Percentiles rank a stretch among this genome's conserved stretches.
These are phyloP conservation scores for Pythium folliculosum DNA, from an alignment of 352 stramenopile genomes.

Conservation along the genomic window DNA sequence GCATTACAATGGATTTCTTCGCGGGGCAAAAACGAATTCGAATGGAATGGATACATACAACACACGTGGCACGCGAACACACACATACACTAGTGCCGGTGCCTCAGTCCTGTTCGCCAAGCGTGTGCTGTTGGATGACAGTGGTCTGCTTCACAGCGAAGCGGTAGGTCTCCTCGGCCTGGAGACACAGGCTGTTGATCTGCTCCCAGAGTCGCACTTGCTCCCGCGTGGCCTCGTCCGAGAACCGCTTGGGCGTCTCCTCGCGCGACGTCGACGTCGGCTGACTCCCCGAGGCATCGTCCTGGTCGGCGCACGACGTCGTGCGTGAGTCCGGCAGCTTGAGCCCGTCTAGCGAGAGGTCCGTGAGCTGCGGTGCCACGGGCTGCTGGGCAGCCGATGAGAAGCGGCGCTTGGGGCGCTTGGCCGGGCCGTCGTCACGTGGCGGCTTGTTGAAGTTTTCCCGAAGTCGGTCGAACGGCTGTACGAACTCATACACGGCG, in stretches of 20 bases:
- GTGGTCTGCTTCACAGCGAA: constrained; percentile 1
- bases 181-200: constrained; percentile 14
- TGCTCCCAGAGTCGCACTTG: constrained; percentile 8
- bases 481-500: constrained; percentile 21
- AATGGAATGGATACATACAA: no score
- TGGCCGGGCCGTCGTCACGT: no score
- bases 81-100: no score
- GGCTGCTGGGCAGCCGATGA: neutral
- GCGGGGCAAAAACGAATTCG: no score
- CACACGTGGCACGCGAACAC: no score
- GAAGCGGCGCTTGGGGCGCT: neutral
- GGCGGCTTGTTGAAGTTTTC: neutral
- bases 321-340: neutral
- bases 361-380: neutral
- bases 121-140: neutral
- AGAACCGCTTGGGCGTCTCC: constrained; percentile 1
- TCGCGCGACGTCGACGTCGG: neutral
- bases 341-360: neutral
- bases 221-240: constrained; percentile 8
- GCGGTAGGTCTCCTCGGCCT: constrained; percentile 16
- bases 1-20: no score
- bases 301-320: no score
- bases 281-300: no score
- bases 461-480: constrained; percentile 12
- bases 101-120: neutral